These are phyloP conservation scores for Ascochyta pisi DNA, from an alignment of 2,329 filamentous ascomycete genomes.

Conservation along the genomic window DNA sequence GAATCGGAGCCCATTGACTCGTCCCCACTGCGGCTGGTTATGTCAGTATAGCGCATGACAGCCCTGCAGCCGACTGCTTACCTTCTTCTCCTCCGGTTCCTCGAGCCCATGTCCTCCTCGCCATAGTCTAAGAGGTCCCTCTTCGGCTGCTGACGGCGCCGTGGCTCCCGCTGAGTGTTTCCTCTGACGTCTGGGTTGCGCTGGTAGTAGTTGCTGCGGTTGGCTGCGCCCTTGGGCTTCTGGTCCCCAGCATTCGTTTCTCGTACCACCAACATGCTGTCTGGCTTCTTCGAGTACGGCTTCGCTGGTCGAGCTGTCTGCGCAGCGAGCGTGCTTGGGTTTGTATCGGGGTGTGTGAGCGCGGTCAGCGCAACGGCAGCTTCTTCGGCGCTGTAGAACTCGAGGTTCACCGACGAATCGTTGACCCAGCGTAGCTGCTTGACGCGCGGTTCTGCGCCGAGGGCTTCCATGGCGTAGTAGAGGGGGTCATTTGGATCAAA, in stretches of 20 bases:
- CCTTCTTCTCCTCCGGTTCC: constrained; percentile 35
- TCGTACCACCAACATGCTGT: constrained; percentile 73
- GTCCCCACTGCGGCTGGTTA: constrained; percentile 60
- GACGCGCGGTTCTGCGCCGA: constrained; percentile 61
- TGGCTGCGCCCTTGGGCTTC: constrained; percentile 79
- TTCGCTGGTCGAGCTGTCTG: constrained; percentile 69
- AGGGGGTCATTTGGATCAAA: constrained; percentile 82
- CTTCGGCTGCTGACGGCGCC: constrained; percentile 59
- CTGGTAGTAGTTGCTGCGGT: constrained; percentile 88
- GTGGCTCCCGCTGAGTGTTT: constrained; percentile 51
- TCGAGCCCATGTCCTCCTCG: constrained; percentile 31
- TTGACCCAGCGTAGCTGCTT: constrained; percentile 86
- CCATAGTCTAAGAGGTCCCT: constrained; percentile 41
- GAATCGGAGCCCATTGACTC: constrained; percentile 83
- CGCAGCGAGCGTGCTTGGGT: constrained; percentile 56
- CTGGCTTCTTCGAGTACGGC: constrained; percentile 73
- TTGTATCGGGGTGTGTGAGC: constrained; percentile 59
- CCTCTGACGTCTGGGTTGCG: constrained; percentile 84
- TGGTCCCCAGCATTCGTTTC: constrained; percentile 77
- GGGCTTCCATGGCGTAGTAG: constrained; percentile 74
- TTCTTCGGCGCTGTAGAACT: constrained; percentile 68
- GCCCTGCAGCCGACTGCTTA: constrained; percentile 1
- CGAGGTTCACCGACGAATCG: constrained; percentile 85
- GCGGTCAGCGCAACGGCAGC: constrained; percentile 62
- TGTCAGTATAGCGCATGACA: constrained; percentile 31